These are phyloP conservation scores for Rhodosporidiobolus odoratus DNA, from an alignment of 768 basidiomycete species.

Conservation along the genomic window DNA sequence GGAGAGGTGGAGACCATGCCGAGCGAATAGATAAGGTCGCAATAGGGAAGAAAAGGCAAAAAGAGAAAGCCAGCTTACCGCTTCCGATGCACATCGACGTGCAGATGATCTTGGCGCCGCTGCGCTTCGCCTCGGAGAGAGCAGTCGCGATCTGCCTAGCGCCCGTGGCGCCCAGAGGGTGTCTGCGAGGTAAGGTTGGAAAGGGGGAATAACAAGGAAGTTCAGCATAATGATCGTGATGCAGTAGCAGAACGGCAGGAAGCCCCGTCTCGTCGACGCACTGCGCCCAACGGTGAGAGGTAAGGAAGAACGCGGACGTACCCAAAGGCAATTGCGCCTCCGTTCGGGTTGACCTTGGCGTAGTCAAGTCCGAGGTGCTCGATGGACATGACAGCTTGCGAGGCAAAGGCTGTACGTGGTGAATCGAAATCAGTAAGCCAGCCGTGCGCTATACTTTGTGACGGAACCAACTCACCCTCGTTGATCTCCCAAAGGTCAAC, in stretches of 20 bases:
- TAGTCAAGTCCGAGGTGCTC: conserved; percentile 56
- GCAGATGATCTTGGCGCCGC: conserved; percentile 68
- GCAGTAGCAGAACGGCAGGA: too few species aligned
- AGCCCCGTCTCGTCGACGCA: conserved; percentile 61
- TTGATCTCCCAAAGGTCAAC: conserved; percentile 65
- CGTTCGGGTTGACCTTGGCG: conserved; percentile 77
- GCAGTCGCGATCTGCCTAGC: conserved; percentile 83
- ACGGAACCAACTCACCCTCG: conserved; percentile 35
- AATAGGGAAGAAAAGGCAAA: not conserved
- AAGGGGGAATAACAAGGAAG: too few species aligned
- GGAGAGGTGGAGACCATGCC: not conserved
- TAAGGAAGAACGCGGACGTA: conserved; percentile 42
- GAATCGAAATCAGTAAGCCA: not conserved
- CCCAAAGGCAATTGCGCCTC: conserved; percentile 77
- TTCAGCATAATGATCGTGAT: not conserved
- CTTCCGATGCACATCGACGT: conserved; percentile 88
- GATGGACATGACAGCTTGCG: conserved; percentile 63
- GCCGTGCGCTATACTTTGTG: too few species aligned
- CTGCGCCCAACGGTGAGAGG: conserved; percentile 53
- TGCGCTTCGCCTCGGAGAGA: conserved; percentile 67
- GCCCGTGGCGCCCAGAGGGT: conserved; percentile 50
- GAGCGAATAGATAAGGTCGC: too few species aligned
- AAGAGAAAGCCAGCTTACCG: conserved; percentile 41
- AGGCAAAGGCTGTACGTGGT: conserved; percentile 58
- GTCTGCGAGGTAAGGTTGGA: not conserved